Percentiles rank a stretch among this genome's conserved stretches.
These are phyloP conservation scores for Emericellopsis terricola DNA, from an alignment of 495 filamentous ascomycete genomes.

Conservation along the genomic window DNA sequence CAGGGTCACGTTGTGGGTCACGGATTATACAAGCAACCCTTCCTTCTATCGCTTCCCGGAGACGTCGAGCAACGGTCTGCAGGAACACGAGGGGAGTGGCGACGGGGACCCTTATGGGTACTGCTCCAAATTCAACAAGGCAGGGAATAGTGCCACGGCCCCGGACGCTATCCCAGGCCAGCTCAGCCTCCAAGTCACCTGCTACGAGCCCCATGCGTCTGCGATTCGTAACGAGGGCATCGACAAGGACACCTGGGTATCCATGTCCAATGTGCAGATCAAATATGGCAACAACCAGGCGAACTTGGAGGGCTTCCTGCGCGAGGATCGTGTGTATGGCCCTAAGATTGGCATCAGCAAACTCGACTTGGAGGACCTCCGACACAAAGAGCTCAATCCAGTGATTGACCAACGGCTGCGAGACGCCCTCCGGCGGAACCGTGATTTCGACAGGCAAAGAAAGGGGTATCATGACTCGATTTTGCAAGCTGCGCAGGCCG, in stretches of 20 bases:
- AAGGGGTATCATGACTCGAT: conserved; percentile 25
- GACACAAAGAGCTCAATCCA: too few species aligned
- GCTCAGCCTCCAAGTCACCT: conserved; percentile 51
- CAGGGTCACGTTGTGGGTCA: conserved; percentile 50
- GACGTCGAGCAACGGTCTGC: conserved; percentile 18
- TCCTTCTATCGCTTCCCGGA: conserved; percentile 39
- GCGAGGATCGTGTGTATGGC: conserved; percentile 40
- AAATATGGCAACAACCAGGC: conserved; percentile 32
- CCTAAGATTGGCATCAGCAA: conserved; percentile 36
- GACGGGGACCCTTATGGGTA: conserved; percentile 18
- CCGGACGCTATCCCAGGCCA: too few species aligned
- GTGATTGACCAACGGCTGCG: conserved; percentile 35
- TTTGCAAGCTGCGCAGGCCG: conserved; percentile 6
- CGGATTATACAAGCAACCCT: conserved; percentile 66
- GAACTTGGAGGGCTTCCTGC: conserved; percentile 55
- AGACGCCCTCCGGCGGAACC: conserved; percentile 42
- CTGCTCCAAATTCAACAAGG: conserved; percentile 4
- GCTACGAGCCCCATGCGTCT: conserved; percentile 50
- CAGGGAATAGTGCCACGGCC: too few species aligned
- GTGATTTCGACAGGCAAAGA: conserved; percentile 38
- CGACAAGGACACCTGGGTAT: conserved; percentile 37
- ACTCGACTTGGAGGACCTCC: too few species aligned
- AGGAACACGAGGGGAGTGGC: too few species aligned
- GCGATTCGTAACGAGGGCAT: conserved; percentile 22
- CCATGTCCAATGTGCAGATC: conserved; percentile 54